These are phyloP conservation scores for Benincasa hispida DNA, from an alignment of 306 rosid species.

Conservation along the genomic window DNA sequence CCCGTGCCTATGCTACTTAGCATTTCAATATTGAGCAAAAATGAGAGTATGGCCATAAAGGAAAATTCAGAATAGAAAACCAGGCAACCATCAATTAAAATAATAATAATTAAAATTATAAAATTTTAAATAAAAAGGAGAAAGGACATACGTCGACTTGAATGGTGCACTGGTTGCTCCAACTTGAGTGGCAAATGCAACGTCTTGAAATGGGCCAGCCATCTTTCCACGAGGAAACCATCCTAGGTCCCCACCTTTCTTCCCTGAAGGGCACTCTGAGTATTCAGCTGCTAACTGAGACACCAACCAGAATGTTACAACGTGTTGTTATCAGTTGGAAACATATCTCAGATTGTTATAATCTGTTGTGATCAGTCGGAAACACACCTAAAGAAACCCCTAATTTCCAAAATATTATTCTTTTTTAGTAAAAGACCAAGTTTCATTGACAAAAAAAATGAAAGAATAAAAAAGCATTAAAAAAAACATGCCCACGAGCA, in stretches of 20 bases:
- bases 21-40: neutral
- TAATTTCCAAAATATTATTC: neutral
- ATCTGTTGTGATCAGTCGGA: too few relatives aligned
- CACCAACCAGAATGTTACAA: neutral
- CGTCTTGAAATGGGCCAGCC: conserved; percentile 98
- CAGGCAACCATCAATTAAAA: neutral
- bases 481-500: too few relatives aligned
- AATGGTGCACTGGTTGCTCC: conserved; percentile 58
- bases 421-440: too few relatives aligned
- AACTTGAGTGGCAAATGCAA: conserved; percentile 65
- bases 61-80: neutral
- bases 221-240: conserved; percentile 99
- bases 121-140: too few relatives aligned
- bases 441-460: too few relatives aligned
- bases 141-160: neutral
- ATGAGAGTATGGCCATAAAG: neutral
- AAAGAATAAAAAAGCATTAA: too few relatives aligned
- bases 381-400: neutral
- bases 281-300: conserved; percentile 74
- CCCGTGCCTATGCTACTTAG: too few relatives aligned
- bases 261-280: conserved; percentile 96
- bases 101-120: too few relatives aligned
- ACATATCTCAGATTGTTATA: too few relatives aligned
- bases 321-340: neutral
- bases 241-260: conserved; percentile 97